phyloP scores from a whole-genome alignment of 2,329 filamentous ascomycete species.

The Plectosphaerella sp. region DNA sequence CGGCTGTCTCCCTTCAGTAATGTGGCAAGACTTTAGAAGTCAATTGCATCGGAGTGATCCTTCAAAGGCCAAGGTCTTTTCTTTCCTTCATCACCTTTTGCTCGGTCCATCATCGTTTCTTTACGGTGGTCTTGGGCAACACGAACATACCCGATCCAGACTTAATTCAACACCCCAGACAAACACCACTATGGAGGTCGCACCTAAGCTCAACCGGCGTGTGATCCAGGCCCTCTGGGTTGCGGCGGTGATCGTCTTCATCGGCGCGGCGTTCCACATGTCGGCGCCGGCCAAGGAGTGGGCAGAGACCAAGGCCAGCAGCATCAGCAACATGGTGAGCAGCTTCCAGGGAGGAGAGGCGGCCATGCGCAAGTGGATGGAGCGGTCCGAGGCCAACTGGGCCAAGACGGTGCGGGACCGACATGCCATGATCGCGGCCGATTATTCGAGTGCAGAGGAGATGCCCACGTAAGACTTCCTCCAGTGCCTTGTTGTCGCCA shows the following conservation, averaged over 20 bases:
- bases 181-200: too few relatives aligned
- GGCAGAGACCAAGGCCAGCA: background rate
- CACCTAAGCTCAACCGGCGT: background rate
- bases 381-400: conserved; percentile 16
- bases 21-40: too few relatives aligned
- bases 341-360: conserved; percentile 5
- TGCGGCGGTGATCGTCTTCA: conserved; percentile 14
- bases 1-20: too few relatives aligned
- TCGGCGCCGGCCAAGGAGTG: conserved; percentile 16
- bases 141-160: too few relatives aligned
- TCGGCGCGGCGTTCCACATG: conserved; percentile 16
- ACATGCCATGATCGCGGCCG: conserved; percentile 17
- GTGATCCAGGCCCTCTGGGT: conserved; percentile 16
- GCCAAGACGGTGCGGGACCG: conserved; percentile 21
- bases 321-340: conserved; percentile 7
- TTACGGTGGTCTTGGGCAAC: too few relatives aligned
- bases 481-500: background rate
- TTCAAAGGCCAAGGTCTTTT: too few relatives aligned
- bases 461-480: conserved; percentile 14
- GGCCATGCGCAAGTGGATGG: conserved; percentile 12
- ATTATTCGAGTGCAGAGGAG: conserved; percentile 15
- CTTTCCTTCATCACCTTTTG: too few relatives aligned
- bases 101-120: too few relatives aligned
- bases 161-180: too few relatives aligned
- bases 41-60: too few relatives aligned